phyloP scores from a whole-genome alignment of 148 eudicot genomes.

The Spergularia bocconei region DNA sequence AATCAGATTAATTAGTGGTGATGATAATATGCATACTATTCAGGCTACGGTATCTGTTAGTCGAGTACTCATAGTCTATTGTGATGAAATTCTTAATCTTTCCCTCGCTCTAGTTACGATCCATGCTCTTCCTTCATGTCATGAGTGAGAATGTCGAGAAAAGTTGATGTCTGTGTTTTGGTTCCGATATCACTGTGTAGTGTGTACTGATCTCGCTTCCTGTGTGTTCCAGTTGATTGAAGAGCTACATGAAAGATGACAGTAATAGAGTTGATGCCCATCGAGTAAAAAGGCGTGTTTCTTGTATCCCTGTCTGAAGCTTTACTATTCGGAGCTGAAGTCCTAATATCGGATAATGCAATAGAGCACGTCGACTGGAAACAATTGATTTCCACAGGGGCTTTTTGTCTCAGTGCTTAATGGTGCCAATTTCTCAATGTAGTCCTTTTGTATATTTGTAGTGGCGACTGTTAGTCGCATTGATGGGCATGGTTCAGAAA shows the following conservation, averaged over 20 bases:
- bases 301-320: constrained; percentile 14
- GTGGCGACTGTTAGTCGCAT: constrained; percentile 22
- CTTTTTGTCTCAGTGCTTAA: constrained; percentile 6
- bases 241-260: constrained; percentile 13
- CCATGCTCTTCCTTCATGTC: background rate
- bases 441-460: constrained; percentile 31
- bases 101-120: background rate
- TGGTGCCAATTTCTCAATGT: constrained; percentile 3
- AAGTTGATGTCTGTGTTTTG: background rate
- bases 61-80: too few species aligned
- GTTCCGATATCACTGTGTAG: background rate
- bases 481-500: constrained; percentile 18
- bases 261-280: constrained; percentile 7
- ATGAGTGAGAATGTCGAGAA: background rate
- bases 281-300: background rate
- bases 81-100: background rate
- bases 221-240: constrained; percentile 23
- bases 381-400: constrained; percentile 7
- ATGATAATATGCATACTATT: too few species aligned
- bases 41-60: too few species aligned
- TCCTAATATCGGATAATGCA: background rate
- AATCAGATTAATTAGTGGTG: too few species aligned
- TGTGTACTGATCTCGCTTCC: background rate
- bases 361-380: constrained; percentile 10
- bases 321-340: background rate